phyloP scores from a whole-genome alignment of 192 early-diverging fungal genomes.

The Coemansia sp. region DNA sequence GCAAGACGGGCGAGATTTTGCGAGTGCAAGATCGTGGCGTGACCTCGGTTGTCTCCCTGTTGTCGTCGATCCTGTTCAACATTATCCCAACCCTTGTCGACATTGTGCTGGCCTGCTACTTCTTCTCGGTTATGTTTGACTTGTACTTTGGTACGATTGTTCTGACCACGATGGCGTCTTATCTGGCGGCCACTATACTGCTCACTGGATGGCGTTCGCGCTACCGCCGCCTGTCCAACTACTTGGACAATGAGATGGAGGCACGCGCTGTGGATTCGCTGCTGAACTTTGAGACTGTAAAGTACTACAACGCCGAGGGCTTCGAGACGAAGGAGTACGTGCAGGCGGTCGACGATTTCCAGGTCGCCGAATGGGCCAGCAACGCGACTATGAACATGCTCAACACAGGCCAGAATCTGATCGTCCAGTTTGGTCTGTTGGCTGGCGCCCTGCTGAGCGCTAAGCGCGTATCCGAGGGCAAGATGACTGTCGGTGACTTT shows the following conservation, averaged over 20 bases:
- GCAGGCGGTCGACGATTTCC: slow-evolving; percentile 74
- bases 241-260: slow-evolving; percentile 83
- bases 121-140: slow-evolving; percentile 68
- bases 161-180: slow-evolving; percentile 83
- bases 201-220: slow-evolving; percentile 88
- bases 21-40: slow-evolving; percentile 73
- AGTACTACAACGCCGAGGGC: slow-evolving; percentile 91
- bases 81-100: slow-evolving; percentile 88
- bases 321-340: slow-evolving; percentile 84
- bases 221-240: slow-evolving; percentile 80
- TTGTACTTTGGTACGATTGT: slow-evolving; percentile 82
- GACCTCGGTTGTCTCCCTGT: slow-evolving; percentile 67
- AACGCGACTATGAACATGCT: slow-evolving; percentile 75
- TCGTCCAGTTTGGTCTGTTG: slow-evolving; percentile 84
- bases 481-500: slow-evolving; percentile 80
- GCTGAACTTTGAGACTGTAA: slow-evolving; percentile 99
- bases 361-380: slow-evolving; percentile 84
- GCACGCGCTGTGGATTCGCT: slow-evolving; percentile 90
- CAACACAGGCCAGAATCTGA: slow-evolving; percentile 83
- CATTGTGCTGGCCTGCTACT: slow-evolving; percentile 79
- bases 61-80: slow-evolving; percentile 87
- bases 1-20: slow-evolving; percentile 94
- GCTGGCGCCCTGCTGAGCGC: slow-evolving; percentile 82
- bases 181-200: slow-evolving; percentile 77
- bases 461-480: slow-evolving; percentile 73